A percentile compares a stretch with the other conserved stretches of the same genome.
phyloP scores from a whole-genome alignment of 495 filamentous ascomycete genomes.

The Trichocladium uniseriatum region DNA sequence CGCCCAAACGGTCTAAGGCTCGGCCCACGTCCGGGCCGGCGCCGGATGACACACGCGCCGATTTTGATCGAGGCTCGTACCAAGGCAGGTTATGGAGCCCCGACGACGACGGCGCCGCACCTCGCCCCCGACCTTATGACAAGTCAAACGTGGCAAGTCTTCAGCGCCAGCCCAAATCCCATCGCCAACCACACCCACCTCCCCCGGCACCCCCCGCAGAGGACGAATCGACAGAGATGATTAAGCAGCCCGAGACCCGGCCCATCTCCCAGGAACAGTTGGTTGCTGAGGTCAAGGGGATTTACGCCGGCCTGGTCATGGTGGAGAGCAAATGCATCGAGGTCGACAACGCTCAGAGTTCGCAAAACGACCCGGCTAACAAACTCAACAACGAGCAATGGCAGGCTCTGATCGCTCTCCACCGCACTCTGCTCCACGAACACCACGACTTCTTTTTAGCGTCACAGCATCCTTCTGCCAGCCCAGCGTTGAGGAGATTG shows the following conservation, averaged over 20 bases:
- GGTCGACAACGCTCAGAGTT: conserved; percentile 52
- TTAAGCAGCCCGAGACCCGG: conserved; percentile 51
- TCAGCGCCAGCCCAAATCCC: conserved; percentile 10
- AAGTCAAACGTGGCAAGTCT: conserved; percentile 20
- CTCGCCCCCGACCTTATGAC: conserved; percentile 16
- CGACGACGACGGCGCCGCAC: conserved; percentile 15
- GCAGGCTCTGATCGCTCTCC: conserved; percentile 63
- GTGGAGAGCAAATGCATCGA: conserved; percentile 74
- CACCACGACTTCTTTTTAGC: conserved; percentile 74
- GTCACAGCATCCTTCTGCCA: conserved; percentile 65
- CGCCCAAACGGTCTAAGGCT: conserved; percentile 17
- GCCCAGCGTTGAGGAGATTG: conserved; percentile 44
- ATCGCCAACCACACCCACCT: conserved; percentile 3
- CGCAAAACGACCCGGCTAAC: conserved; percentile 28
- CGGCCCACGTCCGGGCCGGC: not conserved
- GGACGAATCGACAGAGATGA: conserved; percentile 23
- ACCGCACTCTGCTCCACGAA: conserved; percentile 61
- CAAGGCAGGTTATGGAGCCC: conserved; percentile 32
- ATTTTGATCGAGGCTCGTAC: conserved; percentile 25
- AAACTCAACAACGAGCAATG: conserved; percentile 54
- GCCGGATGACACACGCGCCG: conserved; percentile 17
- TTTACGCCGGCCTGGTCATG: conserved; percentile 69
- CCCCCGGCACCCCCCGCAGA: not conserved
- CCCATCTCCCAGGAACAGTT: conserved; percentile 70
- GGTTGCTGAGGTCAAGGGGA: conserved; percentile 58